Evolutionary conservation across 2,329 filamentous ascomycete genomes (phyloP), one percentile per base, ranked within the genome.

Genomic region (Botrytis squamosa): DNA sequence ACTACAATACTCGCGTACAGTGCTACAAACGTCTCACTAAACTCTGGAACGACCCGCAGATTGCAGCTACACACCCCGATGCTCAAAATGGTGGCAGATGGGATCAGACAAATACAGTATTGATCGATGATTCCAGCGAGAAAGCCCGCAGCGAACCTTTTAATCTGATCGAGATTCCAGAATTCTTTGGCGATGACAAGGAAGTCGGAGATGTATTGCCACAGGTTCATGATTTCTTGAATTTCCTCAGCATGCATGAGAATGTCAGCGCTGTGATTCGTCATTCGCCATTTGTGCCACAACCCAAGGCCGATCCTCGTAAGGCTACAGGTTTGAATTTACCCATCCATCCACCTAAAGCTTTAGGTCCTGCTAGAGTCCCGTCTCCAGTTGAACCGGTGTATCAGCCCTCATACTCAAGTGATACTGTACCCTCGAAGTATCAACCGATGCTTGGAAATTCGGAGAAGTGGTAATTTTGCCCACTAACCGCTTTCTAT

Each of bases 21-120:
- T 94, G 95, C 74, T 98, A 98, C 86, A 99, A 99, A 85, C 88
- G 93, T 55, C 86, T 99, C 4, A 86, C 89, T 0, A 85, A 83
- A 68, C 83, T 98, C 0, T 99, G 96, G 96, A 79, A 78, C 20
- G 83, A 89, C 76, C 81, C 82, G 0, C 66, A 72, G 5, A 81
- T 90, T 36, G 81, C 80, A 73, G 79, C 75, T 12, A 83, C 84
- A 49, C 86, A 87, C 72, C 81, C 88, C 84, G n/a, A 80, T 80
- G 49, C 81, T 79, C 22, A 81, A 77, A 0, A 71, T 75, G 33
- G 85, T 83, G 82, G 79, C 22, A 78, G 81, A 20, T 98, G 94
- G 92, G 88, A 90, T 78, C 94, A 97, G 83, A 87, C 87, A 69
- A 97, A 98, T 82, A 98, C 96, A 0, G 87, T 98, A 10, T 86